These are phyloP conservation scores for Aspergillus jensenii DNA, from an alignment of 2,329 filamentous ascomycete genomes.

Conservation along the genomic window DNA sequence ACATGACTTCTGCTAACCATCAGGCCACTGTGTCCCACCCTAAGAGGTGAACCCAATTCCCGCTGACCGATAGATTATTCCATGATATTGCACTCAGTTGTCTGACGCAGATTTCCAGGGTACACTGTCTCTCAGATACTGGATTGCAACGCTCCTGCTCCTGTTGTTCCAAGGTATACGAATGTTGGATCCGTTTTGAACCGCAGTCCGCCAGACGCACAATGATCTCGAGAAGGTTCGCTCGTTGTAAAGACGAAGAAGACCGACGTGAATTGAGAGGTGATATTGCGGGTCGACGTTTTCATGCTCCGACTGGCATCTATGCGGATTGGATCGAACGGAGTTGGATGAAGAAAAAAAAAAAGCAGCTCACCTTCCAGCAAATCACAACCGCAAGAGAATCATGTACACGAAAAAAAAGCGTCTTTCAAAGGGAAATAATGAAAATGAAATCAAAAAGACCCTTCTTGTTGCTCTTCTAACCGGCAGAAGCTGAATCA, in stretches of 20 bases:
- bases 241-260: background rate
- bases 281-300: background rate
- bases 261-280: background rate
- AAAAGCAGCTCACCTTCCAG: constrained; percentile 24
- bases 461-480: constrained; percentile 37
- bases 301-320: constrained; percentile 4
- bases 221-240: background rate
- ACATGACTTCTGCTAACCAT: background rate
- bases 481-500: constrained; percentile 40
- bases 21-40: background rate
- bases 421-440: constrained; percentile 21
- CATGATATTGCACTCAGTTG: background rate
- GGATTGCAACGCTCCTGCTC: constrained; percentile 9
- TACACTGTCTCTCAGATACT: background rate
- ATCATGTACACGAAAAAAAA: constrained; percentile 26
- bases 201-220: constrained; percentile 6
- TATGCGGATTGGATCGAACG: constrained; percentile 1
- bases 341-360: background rate
- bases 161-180: constrained; percentile 8
- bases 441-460: constrained; percentile 23
- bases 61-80: background rate
- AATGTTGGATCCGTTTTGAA: constrained; percentile 12
- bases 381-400: constrained; percentile 22
- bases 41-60: background rate
- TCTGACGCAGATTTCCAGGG: background rate